phyloP scores from a whole-genome alignment of 805 yeast species.

The Suhomyces sp. region DNA sequence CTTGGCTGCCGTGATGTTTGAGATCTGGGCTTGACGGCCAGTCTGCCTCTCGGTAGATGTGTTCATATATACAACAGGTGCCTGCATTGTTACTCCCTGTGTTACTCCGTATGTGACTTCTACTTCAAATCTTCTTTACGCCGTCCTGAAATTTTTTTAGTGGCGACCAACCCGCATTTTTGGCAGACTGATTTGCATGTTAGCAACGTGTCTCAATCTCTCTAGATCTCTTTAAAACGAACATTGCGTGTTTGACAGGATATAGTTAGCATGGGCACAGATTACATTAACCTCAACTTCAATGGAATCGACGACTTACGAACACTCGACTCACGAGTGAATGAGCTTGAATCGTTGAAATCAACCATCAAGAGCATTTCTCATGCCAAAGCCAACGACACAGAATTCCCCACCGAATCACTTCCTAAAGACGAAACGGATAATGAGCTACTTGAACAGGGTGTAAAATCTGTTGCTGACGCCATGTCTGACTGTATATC shows the following conservation, averaged over 20 bases:
- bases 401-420: background rate
- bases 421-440: background rate
- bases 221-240: background rate
- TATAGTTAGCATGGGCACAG: slow-evolving; percentile 8
- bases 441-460: slow-evolving; percentile 12
- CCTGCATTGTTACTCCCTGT: slow-evolving; percentile 32
- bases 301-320: slow-evolving; percentile 34
- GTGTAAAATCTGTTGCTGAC: background rate
- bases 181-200: background rate
- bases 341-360: slow-evolving; percentile 20
- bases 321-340: slow-evolving; percentile 22
- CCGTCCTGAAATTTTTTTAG: background rate
- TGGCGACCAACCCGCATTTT: background rate
- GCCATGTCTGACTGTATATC: background rate
- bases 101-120: background rate
- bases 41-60: slow-evolving; percentile 90
- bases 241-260: background rate
- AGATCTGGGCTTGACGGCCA: slow-evolving; percentile 95
- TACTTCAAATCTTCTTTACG: background rate
- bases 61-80: slow-evolving; percentile 51
- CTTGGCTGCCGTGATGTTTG: slow-evolving; percentile 98
- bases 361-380: slow-evolving; percentile 12
- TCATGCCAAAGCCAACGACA: slow-evolving; percentile 11
- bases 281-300: slow-evolving; percentile 34
- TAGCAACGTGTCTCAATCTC: background rate